phyloP scores from a whole-genome alignment of 495 filamentous ascomycete genomes.

The Letharia columbiana region DNA sequence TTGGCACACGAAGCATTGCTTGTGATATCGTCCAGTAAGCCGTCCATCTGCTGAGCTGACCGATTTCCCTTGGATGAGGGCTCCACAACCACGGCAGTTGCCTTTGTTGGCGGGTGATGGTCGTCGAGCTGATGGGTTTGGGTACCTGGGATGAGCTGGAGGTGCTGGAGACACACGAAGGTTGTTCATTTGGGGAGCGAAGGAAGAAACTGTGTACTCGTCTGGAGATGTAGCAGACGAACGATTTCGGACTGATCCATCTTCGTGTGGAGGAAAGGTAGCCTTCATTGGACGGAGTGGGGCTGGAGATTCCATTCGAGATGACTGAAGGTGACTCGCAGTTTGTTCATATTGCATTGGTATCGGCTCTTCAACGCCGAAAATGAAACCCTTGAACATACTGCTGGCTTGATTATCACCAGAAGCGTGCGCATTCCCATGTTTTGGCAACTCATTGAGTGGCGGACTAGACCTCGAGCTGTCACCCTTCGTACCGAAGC shows the following conservation, averaged over 20 bases:
- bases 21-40: constrained; percentile 88
- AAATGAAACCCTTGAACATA: constrained; percentile 34
- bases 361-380: constrained; percentile 14
- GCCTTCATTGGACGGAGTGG: neutral
- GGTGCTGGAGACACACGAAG: constrained; percentile 26
- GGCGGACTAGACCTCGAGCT: constrained; percentile 61
- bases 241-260: constrained; percentile 44
- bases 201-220: constrained; percentile 23
- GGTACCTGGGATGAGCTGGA: constrained; percentile 23
- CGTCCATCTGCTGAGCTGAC: constrained; percentile 90
- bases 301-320: neutral
- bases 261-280: constrained; percentile 28
- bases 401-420: constrained; percentile 28
- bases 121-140: constrained; percentile 28
- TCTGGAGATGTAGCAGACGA: constrained; percentile 33
- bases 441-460: constrained; percentile 23
- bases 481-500: constrained; percentile 53
- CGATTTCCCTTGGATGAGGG: constrained; percentile 78
- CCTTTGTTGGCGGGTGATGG: constrained; percentile 46
- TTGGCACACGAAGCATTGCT: constrained; percentile 84
- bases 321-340: constrained; percentile 2
- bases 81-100: constrained; percentile 72
- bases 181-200: constrained; percentile 25
- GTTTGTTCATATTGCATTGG: neutral
- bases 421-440: neutral